Conservation (phyloP, 2,329 filamentous ascomycete species). For the Byssochlamys sp. region DNA sequence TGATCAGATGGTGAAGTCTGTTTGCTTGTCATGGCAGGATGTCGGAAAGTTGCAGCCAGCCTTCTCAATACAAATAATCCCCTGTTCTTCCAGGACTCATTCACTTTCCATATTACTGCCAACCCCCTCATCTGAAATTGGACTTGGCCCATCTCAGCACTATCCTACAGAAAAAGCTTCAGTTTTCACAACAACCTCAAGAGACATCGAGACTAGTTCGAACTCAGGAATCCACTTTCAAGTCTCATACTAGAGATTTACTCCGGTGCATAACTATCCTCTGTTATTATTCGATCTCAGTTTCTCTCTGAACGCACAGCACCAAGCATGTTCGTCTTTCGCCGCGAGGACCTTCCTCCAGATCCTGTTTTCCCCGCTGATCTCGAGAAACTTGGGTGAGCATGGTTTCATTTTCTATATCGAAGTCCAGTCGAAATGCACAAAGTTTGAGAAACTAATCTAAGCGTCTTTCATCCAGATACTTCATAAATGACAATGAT, state of each 20-base stretch:
- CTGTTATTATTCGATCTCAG: background rate
- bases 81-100: background rate
- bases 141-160: background rate
- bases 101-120: background rate
- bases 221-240: too few species aligned
- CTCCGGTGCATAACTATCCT: background rate
- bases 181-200: background rate
- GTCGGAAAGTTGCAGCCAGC: background rate
- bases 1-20: background rate
- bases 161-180: background rate
- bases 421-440: background rate
- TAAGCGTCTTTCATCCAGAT: conserved; percentile 41
- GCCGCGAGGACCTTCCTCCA: conserved; percentile 57
- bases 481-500: conserved; percentile 67
- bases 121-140: background rate
- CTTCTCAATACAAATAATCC: background rate
- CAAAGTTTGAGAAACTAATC: background rate
- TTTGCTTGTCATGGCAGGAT: background rate
- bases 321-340: conserved; percentile 63
- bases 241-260: background rate
- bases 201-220: background rate
- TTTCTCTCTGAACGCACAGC: background rate
- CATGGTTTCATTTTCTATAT: conserved; percentile 10
- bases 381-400: conserved; percentile 64
- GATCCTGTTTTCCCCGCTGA: conserved; percentile 59